Evolutionary conservation across 2,329 filamentous ascomycete genomes (phyloP).

Genomic region (Emmonsia crescens): DNA sequence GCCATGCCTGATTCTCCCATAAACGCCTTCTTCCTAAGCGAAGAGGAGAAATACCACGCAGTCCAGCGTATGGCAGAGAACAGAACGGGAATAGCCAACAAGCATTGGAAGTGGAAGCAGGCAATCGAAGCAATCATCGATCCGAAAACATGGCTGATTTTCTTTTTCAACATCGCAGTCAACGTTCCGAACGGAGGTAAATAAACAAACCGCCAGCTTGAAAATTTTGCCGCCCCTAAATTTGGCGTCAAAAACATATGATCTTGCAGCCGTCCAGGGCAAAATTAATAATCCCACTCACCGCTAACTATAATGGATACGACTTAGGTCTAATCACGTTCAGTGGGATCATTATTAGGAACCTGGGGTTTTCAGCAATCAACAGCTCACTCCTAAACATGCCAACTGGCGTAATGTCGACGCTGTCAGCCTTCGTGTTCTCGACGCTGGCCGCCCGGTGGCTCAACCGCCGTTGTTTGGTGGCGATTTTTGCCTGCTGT

Average conservation of each 20-base stretch:
- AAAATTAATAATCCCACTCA: neutral
- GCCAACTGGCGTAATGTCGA: slow-evolving; percentile 26
- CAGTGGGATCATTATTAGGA: slow-evolving; percentile 29
- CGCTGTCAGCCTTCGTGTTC: slow-evolving; percentile 22
- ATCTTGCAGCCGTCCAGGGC: neutral
- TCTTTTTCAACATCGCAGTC: slow-evolving; percentile 24
- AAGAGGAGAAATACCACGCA: slow-evolving; percentile 42
- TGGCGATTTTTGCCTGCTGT: slow-evolving; percentile 21
- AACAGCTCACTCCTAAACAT: slow-evolving; percentile 29
- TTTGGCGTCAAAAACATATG: neutral
- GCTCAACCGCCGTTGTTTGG: slow-evolving; percentile 20
- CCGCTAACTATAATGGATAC: neutral
- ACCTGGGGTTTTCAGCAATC: slow-evolving; percentile 28
- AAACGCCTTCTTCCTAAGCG: slow-evolving; percentile 46
- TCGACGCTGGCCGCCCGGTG: slow-evolving; percentile 23
- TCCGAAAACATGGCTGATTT: slow-evolving; percentile 28
- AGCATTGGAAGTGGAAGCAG: slow-evolving; percentile 22
- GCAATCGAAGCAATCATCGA: slow-evolving; percentile 24
- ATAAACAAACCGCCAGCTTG: neutral
- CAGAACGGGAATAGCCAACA: slow-evolving; percentile 28
- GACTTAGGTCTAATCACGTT: slow-evolving; percentile 26
- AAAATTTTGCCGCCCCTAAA: neutral
- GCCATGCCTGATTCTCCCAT: slow-evolving; percentile 34
- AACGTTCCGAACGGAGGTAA: slow-evolving; percentile 32
- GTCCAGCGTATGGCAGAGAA: slow-evolving; percentile 29